Conservation (phyloP, 306 rosid genomes). For the Dalbergia cultrata region DNA sequence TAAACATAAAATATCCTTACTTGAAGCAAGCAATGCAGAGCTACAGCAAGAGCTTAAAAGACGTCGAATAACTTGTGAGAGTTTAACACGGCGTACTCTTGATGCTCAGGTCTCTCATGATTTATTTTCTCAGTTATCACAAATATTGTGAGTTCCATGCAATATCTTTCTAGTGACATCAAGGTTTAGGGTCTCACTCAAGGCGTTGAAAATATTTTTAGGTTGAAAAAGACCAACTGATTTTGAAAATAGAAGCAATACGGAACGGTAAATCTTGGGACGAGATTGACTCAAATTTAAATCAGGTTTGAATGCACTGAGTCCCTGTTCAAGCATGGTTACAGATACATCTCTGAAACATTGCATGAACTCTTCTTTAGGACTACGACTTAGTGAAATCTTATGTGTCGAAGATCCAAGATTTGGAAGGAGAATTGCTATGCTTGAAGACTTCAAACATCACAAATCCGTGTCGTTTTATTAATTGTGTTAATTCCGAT, state of each 20-base stretch:
- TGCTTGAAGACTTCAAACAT: constrained; percentile 57
- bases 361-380: constrained; percentile 54
- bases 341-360: constrained; percentile 27
- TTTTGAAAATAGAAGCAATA: constrained; percentile 74
- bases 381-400: constrained; percentile 74
- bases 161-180: background rate
- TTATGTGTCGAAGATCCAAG: constrained; percentile 85
- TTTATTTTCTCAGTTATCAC: constrained; percentile 29
- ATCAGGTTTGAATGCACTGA: constrained; percentile 63
- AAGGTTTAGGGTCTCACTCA: constrained; percentile 34
- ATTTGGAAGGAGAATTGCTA: constrained; percentile 77
- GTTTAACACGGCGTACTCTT: constrained; percentile 48
- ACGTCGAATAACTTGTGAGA: constrained; percentile 44
- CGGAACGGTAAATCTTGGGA: constrained; percentile 94
- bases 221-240: constrained; percentile 87
- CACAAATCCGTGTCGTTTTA: constrained; percentile 54
- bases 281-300: constrained; percentile 73
- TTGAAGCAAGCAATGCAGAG: constrained; percentile 88
- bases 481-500: constrained; percentile 69
- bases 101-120: constrained; percentile 51
- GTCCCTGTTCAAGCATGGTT: constrained; percentile 28
- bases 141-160: constrained; percentile 48
- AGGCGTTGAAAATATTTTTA: constrained; percentile 44
- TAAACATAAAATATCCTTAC: constrained; percentile 87
- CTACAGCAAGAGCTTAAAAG: constrained; percentile 73